Conservation (phyloP, 2,329 filamentous ascomycete genomes). For the Colletotrichum filicis region DNA sequence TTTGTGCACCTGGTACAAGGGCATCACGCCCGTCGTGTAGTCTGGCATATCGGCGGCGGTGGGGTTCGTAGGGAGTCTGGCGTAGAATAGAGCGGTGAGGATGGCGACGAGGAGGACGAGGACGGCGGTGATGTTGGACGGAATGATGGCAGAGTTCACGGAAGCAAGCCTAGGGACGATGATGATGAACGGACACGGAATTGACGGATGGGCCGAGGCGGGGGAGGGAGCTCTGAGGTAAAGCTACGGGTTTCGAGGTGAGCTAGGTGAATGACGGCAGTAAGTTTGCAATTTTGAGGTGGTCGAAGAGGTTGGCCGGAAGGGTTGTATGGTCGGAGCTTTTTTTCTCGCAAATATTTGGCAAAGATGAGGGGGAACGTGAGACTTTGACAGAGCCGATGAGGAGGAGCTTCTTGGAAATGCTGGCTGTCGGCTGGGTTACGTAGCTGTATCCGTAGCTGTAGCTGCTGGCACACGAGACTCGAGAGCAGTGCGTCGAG, state of each 20-base stretch:
- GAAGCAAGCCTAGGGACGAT: neutral
- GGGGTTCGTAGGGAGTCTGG: neutral
- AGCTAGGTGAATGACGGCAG: neutral
- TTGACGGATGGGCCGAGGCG: constrained; percentile 3
- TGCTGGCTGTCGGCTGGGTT: neutral
- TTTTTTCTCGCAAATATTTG: neutral
- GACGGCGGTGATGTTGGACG: constrained; percentile 20
- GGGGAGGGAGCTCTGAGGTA: constrained; percentile 4
- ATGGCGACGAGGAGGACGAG: constrained; percentile 22
- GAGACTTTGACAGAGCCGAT: neutral
- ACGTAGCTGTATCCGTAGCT: neutral
- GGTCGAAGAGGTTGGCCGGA: neutral
- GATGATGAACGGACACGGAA: constrained; percentile 5
- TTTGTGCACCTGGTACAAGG: constrained; percentile 71
- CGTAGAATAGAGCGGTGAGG: constrained; percentile 2
- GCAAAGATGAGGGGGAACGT: neutral
- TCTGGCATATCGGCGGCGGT: constrained; percentile 41
- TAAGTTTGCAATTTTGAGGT: neutral
- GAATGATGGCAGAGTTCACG: constrained; percentile 25
- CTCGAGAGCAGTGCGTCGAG: neutral
- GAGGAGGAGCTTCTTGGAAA: neutral
- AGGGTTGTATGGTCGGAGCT: neutral
- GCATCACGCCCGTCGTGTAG: constrained; percentile 58
- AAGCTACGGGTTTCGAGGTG: neutral
- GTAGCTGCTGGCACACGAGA: neutral